These are phyloP conservation scores for Apiospora arundinis DNA, from an alignment of 2,329 filamentous ascomycete species.

Conservation along the genomic window DNA sequence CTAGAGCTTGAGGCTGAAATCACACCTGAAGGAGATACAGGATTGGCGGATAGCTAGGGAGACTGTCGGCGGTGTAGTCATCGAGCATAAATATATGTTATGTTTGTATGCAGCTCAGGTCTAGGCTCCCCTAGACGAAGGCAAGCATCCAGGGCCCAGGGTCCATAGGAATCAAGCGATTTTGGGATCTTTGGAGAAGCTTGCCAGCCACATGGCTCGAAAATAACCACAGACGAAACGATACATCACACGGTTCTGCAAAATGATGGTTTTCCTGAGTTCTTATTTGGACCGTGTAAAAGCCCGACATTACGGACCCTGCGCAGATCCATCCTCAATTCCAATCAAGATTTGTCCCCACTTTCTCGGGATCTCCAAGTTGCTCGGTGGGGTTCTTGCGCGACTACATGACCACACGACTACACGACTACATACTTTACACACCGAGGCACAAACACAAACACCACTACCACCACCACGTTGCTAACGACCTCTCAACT, in stretches of 20 bases:
- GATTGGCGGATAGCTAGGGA: not conserved
- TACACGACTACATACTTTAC: no score
- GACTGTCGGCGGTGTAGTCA: no score
- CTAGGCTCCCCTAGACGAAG: not conserved
- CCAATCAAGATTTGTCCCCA: conserved; percentile 17
- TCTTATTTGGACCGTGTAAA: conserved; percentile 6
- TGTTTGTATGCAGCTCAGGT: not conserved
- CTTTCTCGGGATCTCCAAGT: not conserved
- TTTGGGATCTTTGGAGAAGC: not conserved
- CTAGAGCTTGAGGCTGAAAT: not conserved
- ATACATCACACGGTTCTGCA: conserved; percentile 2
- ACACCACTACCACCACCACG: not conserved
- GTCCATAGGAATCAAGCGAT: no score
- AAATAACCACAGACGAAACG: not conserved
- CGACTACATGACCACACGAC: not conserved
- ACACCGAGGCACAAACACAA: no score
- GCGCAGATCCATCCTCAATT: conserved; percentile 15
- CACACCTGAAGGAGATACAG: not conserved
- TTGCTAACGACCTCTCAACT: not conserved
- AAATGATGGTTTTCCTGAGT: not conserved
- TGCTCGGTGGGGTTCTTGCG: not conserved
- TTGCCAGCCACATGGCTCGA: not conserved
- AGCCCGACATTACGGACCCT: conserved; percentile 14
- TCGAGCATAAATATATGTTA: not conserved
- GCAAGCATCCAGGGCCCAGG: not conserved